Base-by-base conservation (phyloP, 108 stramenopile species). In the Nitzschia palea region DNA sequence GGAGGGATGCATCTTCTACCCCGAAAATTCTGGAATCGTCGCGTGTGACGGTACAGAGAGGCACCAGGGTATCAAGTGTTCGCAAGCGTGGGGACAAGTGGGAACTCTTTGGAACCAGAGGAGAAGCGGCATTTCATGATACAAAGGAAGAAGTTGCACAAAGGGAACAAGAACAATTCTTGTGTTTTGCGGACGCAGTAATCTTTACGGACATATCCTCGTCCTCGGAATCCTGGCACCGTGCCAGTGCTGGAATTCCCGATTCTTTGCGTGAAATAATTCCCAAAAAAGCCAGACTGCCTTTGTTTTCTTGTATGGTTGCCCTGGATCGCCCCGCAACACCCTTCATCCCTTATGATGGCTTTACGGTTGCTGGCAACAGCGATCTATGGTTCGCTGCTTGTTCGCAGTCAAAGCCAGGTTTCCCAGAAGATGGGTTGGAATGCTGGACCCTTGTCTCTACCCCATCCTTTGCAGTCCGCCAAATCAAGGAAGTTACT, bases 401-500 rank as follows among this genome's bases (percentile, higher is more conserved):
- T 0, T 37, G 64, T 35, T 73, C 79, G 0, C 60, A 72, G 8
- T 67, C 79, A 34, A 87, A 87, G 34, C 80, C 82, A 18, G 80
- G 80, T 26, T 44, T 81, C 61, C 31, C 47, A 3, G 30, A 42
- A 32, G 23, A 43, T 26, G 40, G 40, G 6, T 33, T 33, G 25
- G 79, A 83, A n/a, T 84, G 79, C 45, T 81, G 86, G 86, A 84
- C 86, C 22, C 43, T 87, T 18, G 76, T 83, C 15, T 84, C 83
- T 5, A 87, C 81, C 25, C 79, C 86, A 4, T 55, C 74, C 15
- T 87, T 81, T 71, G 86, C 86, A 0, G 58, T 77, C 34, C 25
- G 51, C 0, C 50, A 83, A 54, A 87, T 87, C 6, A 50, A 56
- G 30, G 71, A 79, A 55, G 78, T 79, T 15, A 79, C 83, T 6